Evolutionary conservation across 2,329 filamentous ascomycete genomes (phyloP), one percentile per base, ranked within the genome.

Genomic region (Penicillium thymicola): DNA sequence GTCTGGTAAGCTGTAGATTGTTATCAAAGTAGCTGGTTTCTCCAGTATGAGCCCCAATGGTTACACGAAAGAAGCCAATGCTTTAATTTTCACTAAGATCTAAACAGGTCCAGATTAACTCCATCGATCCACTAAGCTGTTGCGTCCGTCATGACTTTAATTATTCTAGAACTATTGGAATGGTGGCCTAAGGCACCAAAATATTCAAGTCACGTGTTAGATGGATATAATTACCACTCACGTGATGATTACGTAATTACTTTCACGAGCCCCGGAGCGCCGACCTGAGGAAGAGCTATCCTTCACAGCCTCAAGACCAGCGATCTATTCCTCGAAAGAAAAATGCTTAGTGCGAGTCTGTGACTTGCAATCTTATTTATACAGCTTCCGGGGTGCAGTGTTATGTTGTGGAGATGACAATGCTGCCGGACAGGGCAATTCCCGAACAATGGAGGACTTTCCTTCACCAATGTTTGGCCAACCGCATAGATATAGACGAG

Each of bases 381-480:
- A 34, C 14, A 34, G 6, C 16, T 27, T 18, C 9, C 4, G 18
- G 44, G 51, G 45, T 23, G 38, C 30, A 51, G 52, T 63, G 61
- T 38, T 58, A 62, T 62, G 61, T 51, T 28, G 54, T 27, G 42
- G 21, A 38, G 27, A 36, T 54, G 55, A 42, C 28, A 44, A 64
- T 60, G 62, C 49, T 60, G 61, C 59, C 62, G 42, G 66, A 65
- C 38, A 51, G 28, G 64, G 65, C 65, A 47, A 45, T 44, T 10
- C 62, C 67, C 47, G 67, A 70, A 60, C 71, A 74, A 69, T 75
- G 73, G 73, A 69, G 62, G 60, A 67, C 65, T 52, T 72, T 75
- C 62, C 63, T 75, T 67, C 64, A 67, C 46, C 68, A 68, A 60
- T 74, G 73, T 63, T 59, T 75, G 54, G 65, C 67, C 55, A 69